Percentiles rank a stretch among this genome's conserved stretches.
Conservation (phyloP, 1,284 basidiomycete species). For the Ustanciosporium gigantosporum region DNA sequence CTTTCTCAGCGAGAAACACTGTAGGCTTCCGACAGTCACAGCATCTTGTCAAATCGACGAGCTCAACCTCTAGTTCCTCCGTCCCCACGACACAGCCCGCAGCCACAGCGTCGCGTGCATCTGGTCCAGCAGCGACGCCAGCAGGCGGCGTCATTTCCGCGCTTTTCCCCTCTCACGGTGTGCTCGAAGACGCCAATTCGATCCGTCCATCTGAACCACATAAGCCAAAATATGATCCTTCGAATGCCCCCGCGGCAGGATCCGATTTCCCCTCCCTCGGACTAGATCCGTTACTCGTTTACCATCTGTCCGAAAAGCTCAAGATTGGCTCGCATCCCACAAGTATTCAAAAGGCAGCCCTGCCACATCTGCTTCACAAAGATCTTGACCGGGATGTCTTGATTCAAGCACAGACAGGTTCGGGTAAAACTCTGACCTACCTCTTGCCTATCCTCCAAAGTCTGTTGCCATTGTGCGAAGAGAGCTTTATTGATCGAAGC, state of each 20-base stretch:
- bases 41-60: not conserved
- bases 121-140: not conserved
- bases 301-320: constrained; percentile 82
- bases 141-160: constrained; percentile 16
- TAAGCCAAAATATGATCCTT: constrained; percentile 36
- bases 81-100: not conserved
- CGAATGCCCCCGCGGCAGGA: constrained; percentile 61
- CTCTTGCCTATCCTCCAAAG: constrained; percentile 94
- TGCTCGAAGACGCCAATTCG: constrained; percentile 12
- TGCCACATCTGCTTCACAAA: constrained; percentile 71
- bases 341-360: constrained; percentile 80
- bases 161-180: constrained; percentile 23
- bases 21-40: too few species aligned
- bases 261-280: constrained; percentile 66
- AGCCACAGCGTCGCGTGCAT: not conserved
- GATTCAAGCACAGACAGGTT: constrained; percentile 96
- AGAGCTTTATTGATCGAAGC: constrained; percentile 70
- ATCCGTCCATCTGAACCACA: constrained; percentile 4
- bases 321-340: constrained; percentile 78
- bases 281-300: constrained; percentile 77
- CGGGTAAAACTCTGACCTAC: constrained; percentile 94
- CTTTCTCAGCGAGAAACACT: too few species aligned
- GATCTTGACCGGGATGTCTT: constrained; percentile 75
- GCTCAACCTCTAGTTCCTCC: not conserved
- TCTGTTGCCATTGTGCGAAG: constrained; percentile 80